These are phyloP conservation scores for Priceomyces carsonii DNA, from an alignment of 805 yeast species.

Conservation along the genomic window DNA sequence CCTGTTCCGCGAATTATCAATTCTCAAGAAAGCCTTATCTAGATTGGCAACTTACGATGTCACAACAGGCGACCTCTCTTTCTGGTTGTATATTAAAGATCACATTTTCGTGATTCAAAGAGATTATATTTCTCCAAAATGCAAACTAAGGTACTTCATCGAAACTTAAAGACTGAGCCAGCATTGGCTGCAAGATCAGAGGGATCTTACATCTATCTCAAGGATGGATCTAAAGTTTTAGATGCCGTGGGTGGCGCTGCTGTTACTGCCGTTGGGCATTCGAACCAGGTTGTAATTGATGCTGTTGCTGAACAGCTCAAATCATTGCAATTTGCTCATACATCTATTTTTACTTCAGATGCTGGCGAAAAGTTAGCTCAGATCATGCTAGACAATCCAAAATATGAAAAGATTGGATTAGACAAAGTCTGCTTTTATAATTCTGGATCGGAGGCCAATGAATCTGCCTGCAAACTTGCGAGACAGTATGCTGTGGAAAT, in stretches of 20 bases:
- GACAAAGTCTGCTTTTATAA: constrained; percentile 52
- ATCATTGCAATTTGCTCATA: constrained; percentile 12
- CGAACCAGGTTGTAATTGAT: constrained; percentile 37
- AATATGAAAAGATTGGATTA: constrained; percentile 23
- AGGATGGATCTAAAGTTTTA: too few species aligned
- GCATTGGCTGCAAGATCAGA: too few species aligned
- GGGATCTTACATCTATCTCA: too few species aligned
- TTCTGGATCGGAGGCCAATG: constrained; percentile 57
- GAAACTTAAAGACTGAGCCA: too few species aligned
- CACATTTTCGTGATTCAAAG: too few species aligned
- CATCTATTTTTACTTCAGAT: constrained; percentile 38
- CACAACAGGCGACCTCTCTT: too few species aligned
- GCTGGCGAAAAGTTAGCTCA: constrained; percentile 43
- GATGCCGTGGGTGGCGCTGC: constrained; percentile 54
- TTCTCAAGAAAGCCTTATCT: too few species aligned
- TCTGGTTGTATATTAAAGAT: too few species aligned
- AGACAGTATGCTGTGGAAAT: constrained; percentile 32
- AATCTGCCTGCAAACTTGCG: constrained; percentile 32
- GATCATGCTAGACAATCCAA: constrained; percentile 25
- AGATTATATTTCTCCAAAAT: too few species aligned
- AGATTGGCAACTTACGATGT: too few species aligned
- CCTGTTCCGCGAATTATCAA: too few species aligned
- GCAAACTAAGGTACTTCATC: too few species aligned
- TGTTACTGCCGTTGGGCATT: constrained; percentile 50
- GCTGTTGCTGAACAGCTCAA: constrained; percentile 42